Conservation (phyloP, 2,329 filamentous ascomycete species). For the Dactylellina cionopaga region DNA sequence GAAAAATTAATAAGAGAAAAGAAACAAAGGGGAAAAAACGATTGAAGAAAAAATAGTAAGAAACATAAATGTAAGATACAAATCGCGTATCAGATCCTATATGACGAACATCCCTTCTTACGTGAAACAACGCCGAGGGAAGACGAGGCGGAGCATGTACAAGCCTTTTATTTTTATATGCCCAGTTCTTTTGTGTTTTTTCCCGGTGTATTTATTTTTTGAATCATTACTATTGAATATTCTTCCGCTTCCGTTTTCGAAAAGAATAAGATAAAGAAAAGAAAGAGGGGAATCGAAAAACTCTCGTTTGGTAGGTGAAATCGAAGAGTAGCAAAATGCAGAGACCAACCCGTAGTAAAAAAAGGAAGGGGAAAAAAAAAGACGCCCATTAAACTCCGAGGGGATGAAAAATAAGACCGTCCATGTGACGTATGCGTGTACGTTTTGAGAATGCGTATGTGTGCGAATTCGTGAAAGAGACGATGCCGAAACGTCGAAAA, state of each 20-base stretch:
- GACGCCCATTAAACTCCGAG: constrained; percentile 45
- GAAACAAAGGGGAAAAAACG: no score
- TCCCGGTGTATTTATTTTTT: neutral
- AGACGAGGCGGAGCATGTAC: no score
- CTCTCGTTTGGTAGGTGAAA: constrained; percentile 14
- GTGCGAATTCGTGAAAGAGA: constrained; percentile 26
- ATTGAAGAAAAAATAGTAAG: no score
- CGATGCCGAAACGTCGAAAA: constrained; percentile 28
- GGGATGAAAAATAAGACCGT: constrained; percentile 22
- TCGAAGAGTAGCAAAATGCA: constrained; percentile 9
- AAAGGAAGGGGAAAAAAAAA: constrained; percentile 18
- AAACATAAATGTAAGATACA: no score
- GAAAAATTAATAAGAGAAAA: no score
- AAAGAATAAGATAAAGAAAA: constrained; percentile 2
- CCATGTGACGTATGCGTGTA: constrained; percentile 46
- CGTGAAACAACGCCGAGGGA: no score
- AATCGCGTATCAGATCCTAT: no score
- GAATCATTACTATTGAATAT: constrained; percentile 24
- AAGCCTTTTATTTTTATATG: neutral
- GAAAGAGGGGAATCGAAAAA: constrained; percentile 18
- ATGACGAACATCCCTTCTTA: no score
- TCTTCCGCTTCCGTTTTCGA: neutral
- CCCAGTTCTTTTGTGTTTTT: constrained; percentile 5
- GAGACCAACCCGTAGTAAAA: constrained; percentile 23
- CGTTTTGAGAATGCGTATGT: constrained; percentile 23